Evolutionary conservation across 306 rosid species (phyloP).

Genomic region (Spatholobus suberectus): DNA sequence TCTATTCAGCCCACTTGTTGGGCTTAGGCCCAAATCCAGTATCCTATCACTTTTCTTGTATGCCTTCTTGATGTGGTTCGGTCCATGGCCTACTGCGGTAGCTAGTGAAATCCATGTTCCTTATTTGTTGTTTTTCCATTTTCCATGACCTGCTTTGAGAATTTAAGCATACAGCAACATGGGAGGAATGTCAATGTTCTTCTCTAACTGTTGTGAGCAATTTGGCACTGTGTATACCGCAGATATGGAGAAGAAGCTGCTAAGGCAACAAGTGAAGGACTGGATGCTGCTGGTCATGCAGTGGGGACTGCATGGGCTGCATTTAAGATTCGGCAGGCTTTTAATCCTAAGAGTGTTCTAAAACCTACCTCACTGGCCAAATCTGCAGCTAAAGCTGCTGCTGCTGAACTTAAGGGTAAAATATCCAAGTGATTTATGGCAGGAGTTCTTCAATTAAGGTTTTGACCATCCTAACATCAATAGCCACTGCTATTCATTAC

Average conservation of each 20-base stretch:
- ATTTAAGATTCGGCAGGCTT: slow-evolving; percentile 76
- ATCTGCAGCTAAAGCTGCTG: slow-evolving; percentile 67
- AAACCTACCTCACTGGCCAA: slow-evolving; percentile 63
- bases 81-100: background rate
- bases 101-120: slow-evolving; percentile 1
- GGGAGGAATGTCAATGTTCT: background rate
- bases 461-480: slow-evolving; percentile 10
- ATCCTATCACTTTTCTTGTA: no score
- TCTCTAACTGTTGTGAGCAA: slow-evolving; percentile 5
- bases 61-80: no score
- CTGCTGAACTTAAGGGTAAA: slow-evolving; percentile 62
- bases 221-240: slow-evolving; percentile 30
- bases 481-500: slow-evolving; percentile 14
- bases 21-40: no score
- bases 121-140: background rate
- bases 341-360: slow-evolving; percentile 76
- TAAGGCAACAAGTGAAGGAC: slow-evolving; percentile 79
- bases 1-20: no score
- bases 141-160: slow-evolving; percentile 6
- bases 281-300: slow-evolving; percentile 93
- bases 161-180: slow-evolving; percentile 23
- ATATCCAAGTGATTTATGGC: slow-evolving; percentile 51
- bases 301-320: slow-evolving; percentile 92
- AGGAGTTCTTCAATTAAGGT: slow-evolving; percentile 38
- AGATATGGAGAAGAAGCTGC: slow-evolving; percentile 96